Evolutionary conservation across 2,329 filamentous ascomycete genomes (phyloP).

Genomic region (Penicillium sp.): DNA sequence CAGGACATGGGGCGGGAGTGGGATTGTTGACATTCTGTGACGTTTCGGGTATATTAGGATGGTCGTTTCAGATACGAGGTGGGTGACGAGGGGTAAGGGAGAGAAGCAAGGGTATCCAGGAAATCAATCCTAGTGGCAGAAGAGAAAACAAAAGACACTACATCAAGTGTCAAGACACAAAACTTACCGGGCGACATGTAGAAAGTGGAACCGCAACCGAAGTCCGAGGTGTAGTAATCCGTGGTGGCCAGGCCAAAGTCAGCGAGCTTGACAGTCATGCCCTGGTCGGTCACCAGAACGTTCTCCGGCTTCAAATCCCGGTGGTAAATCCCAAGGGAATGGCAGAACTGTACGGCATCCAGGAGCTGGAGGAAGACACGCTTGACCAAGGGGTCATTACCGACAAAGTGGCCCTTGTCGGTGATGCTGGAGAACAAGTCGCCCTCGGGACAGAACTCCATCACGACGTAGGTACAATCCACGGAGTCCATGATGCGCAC

Average conservation of each 20-base stretch:
- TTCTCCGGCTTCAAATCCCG: slow-evolving; percentile 98
- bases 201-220: slow-evolving; percentile 96
- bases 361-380: slow-evolving; percentile 90
- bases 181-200: slow-evolving; percentile 98
- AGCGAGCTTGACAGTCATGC: slow-evolving; percentile 89
- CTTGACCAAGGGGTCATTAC: slow-evolving; percentile 85
- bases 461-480: slow-evolving; percentile 92
- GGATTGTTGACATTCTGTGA: slow-evolving; percentile 87
- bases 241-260: slow-evolving; percentile 95
- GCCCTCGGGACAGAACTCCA: slow-evolving; percentile 96
- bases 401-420: slow-evolving; percentile 87
- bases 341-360: slow-evolving; percentile 95
- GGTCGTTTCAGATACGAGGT: slow-evolving; percentile 3
- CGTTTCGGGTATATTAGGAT: slow-evolving; percentile 28
- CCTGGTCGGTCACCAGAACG: slow-evolving; percentile 85
- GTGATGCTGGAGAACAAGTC: slow-evolving; percentile 98
- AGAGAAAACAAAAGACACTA: background rate
- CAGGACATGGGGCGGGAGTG: slow-evolving; percentile 69
- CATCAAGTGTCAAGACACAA: slow-evolving; percentile 13
- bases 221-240: slow-evolving; percentile 82
- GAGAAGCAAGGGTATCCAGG: background rate
- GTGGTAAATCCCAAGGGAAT: slow-evolving; percentile 91
- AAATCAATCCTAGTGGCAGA: background rate
- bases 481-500: slow-evolving; percentile 87
- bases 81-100: background rate